Base-by-base conservation (phyloP, 495 filamentous ascomycete genomes). In the Oidiodendron maius region DNA sequence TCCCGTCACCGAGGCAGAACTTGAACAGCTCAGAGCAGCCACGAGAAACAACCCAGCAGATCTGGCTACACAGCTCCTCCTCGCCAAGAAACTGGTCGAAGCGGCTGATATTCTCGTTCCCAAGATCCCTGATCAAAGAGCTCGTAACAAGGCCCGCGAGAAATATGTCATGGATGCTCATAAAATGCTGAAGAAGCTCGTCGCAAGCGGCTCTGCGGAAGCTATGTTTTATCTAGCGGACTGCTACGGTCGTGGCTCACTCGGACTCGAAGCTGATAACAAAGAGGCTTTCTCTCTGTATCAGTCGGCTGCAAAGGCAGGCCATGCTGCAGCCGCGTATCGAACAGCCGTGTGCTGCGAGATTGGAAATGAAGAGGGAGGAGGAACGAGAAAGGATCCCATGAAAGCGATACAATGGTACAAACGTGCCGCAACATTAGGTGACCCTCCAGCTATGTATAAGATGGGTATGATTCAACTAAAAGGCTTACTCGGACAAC, bases 371-470 rank as follows among this genome's bases (percentile, higher is more conserved):
- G 90, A 96, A 58, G 88, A 93, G 57, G 88, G 89, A 38, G 91
- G 91, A 43, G 93, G 93, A 15, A 96, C 93, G 10, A 80, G 84
- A 41, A 86, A 87, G 51, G 93, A 98, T 62, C 86, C 88, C 3
- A 65, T 88, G 56, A 96, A 96, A 69, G 89, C 93, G 8, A 87
- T 97, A 23, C 90, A 96, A 59, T 98, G 93, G 93, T 98, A 97
- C 63, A 90, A 89, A 62, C 88, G 90, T 16, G 89, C 91, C 11
- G 90, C 93, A 1, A 79, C 85, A 5, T 72, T 96, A 4, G 93
- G 93, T 11, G 91, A 97, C 58, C 84, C 86, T 0, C 83, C 90
- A 0, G 93, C 91, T 20, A 94, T 95, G 90, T 98, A 96, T 69
- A 98, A 98, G 65, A 83, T 97, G 66, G 93, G 93, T 44, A 91